Percentiles rank a stretch among this genome's conserved stretches.
These are phyloP conservation scores for Grigorovia jiainica DNA, from an alignment of 805 yeast genomes.

Conservation along the genomic window DNA sequence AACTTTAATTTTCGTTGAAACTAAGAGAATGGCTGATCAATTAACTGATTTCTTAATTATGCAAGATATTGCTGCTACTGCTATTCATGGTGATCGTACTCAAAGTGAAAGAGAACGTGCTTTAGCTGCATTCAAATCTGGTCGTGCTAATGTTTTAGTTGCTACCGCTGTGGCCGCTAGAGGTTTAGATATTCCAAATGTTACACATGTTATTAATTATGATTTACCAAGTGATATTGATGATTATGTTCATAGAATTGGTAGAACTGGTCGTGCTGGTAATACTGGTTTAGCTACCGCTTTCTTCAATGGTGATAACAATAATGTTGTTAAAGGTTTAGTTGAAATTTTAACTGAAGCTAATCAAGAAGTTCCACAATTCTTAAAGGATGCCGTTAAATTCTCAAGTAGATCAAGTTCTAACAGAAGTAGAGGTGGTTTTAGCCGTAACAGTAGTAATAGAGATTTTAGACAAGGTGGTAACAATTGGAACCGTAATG, in stretches of 20 bases:
- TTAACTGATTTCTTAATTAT: constrained; percentile 84
- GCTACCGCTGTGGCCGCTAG: constrained; percentile 99
- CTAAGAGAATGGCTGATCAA: constrained; percentile 97
- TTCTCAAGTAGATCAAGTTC: constrained; percentile 59
- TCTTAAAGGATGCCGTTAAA: constrained; percentile 71
- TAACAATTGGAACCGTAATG: constrained; percentile 23
- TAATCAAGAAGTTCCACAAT: constrained; percentile 93
- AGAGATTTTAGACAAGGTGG: constrained; percentile 44
- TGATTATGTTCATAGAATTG: constrained; percentile 98
- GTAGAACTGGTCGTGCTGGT: constrained; percentile 99
- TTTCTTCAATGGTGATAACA: constrained; percentile 93
- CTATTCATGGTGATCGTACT: constrained; percentile 98
- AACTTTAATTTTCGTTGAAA: constrained; percentile 92
- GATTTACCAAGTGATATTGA: constrained; percentile 96
- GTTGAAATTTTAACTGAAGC: constrained; percentile 86
- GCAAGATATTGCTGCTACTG: constrained; percentile 92
- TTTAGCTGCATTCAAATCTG: constrained; percentile 83
- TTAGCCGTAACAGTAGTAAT: constrained; percentile 30
- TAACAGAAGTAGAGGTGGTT: constrained; percentile 40
- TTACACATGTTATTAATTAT: constrained; percentile 93
- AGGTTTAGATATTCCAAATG: constrained; percentile 99
- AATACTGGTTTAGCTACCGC: constrained; percentile 98
- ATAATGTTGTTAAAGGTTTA: constrained; percentile 78
- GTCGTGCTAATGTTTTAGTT: constrained; percentile 87
- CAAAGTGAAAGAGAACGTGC: constrained; percentile 98